phyloP scores from a whole-genome alignment of 495 filamentous ascomycete genomes.

The Bacidia rubella region DNA sequence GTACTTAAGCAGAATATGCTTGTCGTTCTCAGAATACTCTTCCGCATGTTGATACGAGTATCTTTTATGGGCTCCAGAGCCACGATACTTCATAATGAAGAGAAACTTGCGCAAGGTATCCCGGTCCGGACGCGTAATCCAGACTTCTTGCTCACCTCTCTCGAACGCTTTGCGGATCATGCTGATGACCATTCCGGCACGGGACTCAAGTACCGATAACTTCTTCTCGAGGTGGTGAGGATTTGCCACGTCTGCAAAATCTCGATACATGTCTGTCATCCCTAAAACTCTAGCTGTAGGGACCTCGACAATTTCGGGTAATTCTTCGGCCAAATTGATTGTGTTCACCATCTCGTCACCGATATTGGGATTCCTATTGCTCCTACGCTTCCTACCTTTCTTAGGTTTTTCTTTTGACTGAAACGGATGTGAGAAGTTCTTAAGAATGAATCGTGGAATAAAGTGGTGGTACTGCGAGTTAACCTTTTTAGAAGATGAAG shows the following conservation, averaged over 20 bases:
- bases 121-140: constrained; percentile 27
- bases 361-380: background rate
- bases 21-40: constrained; percentile 29
- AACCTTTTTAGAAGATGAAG: background rate
- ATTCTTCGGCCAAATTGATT: constrained; percentile 11
- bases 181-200: constrained; percentile 20
- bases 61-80: constrained; percentile 20
- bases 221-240: constrained; percentile 26
- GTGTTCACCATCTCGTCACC: constrained; percentile 9
- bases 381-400: background rate
- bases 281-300: constrained; percentile 27
- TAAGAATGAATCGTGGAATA: constrained; percentile 33
- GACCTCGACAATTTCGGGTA: constrained; percentile 19
- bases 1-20: constrained; percentile 25
- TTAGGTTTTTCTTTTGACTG: background rate
- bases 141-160: constrained; percentile 15
- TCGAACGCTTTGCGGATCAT: constrained; percentile 20
- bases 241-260: constrained; percentile 15
- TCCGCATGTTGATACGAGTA: constrained; percentile 22
- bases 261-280: constrained; percentile 31
- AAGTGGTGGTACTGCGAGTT: constrained; percentile 33
- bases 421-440: constrained; percentile 27
- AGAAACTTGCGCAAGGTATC: constrained; percentile 36
- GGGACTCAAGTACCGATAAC: constrained; percentile 23
- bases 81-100: constrained; percentile 40